Conservation (phyloP, 306 rosid species). For the Ammopiptanthus mongolicus region DNA sequence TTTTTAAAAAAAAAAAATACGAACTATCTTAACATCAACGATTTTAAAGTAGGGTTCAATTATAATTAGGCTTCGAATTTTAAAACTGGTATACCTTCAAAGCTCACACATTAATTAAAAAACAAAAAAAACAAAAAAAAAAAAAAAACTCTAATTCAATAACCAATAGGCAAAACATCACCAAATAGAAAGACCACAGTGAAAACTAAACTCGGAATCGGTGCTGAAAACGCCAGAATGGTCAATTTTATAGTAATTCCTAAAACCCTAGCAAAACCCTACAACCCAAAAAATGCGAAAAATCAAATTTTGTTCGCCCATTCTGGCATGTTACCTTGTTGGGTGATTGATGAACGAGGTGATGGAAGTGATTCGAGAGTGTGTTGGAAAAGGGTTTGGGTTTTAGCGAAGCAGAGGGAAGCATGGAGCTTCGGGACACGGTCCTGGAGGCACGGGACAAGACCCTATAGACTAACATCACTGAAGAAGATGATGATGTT, state of each 20-base stretch:
- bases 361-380: constrained; percentile 42
- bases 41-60: not conserved
- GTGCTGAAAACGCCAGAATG: not conserved
- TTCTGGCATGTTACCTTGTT: constrained; percentile 37
- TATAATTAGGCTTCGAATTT: not conserved
- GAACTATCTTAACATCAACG: not conserved
- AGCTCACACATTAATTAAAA: no score
- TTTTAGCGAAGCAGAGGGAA: constrained; percentile 41
- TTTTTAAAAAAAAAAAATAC: not conserved
- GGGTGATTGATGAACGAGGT: constrained; percentile 38
- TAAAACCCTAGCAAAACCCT: constrained; percentile 76
- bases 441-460: constrained; percentile 43
- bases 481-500: constrained; percentile 16
- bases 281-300: not conserved
- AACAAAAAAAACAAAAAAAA: not conserved
- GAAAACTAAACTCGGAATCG: not conserved
- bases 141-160: not conserved
- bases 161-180: not conserved
- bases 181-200: not conserved
- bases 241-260: not conserved
- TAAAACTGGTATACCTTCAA: not conserved
- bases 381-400: constrained; percentile 30
- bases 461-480: constrained; percentile 60
- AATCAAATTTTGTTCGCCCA: not conserved
- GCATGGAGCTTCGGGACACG: constrained; percentile 38